These are phyloP conservation scores for Haplosporangium sp. DNA, from an alignment of 371 early-diverging fungal species.

Conservation along the genomic window DNA sequence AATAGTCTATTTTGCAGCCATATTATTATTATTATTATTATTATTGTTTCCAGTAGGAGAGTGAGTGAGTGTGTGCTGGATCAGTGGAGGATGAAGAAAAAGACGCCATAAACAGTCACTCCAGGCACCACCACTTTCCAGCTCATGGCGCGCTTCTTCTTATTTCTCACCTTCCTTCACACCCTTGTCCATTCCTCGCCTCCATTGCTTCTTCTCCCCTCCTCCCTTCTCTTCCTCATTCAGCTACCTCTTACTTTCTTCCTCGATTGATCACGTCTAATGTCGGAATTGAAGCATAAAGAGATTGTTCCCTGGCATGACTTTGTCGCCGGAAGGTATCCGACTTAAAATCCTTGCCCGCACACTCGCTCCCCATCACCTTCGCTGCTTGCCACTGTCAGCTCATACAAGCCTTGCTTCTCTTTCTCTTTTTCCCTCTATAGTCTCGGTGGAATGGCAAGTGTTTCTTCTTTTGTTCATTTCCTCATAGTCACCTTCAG, in stretches of 20 bases:
- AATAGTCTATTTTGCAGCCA: too few relatives aligned
- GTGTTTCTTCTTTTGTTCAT: not conserved
- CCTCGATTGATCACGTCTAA: not conserved
- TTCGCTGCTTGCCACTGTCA: not conserved
- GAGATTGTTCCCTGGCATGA: constrained; percentile 62
- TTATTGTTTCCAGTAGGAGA: too few relatives aligned
- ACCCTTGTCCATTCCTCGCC: not conserved
- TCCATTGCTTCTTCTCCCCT: not conserved
- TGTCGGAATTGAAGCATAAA: constrained; percentile 35
- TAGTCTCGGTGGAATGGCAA: constrained; percentile 36
- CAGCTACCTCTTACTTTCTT: not conserved
- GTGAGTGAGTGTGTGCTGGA: too few relatives aligned
- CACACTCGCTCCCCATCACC: not conserved
- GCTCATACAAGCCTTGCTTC: not conserved
- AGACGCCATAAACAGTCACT: constrained; percentile 38
- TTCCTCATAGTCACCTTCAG: not conserved
- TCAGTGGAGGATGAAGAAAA: too few relatives aligned
- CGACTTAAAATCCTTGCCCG: not conserved
- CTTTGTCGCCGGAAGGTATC: constrained; percentile 70
- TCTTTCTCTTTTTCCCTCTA: not conserved
- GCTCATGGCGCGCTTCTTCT: not conserved
- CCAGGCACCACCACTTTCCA: not conserved
- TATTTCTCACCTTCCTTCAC: not conserved
- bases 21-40: too few relatives aligned
- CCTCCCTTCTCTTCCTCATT: not conserved